Percentiles rank a stretch among this genome's conserved stretches.
These are phyloP conservation scores for Cercospora sp. DNA, from an alignment of 2,329 filamentous ascomycete species.

Conservation along the genomic window DNA sequence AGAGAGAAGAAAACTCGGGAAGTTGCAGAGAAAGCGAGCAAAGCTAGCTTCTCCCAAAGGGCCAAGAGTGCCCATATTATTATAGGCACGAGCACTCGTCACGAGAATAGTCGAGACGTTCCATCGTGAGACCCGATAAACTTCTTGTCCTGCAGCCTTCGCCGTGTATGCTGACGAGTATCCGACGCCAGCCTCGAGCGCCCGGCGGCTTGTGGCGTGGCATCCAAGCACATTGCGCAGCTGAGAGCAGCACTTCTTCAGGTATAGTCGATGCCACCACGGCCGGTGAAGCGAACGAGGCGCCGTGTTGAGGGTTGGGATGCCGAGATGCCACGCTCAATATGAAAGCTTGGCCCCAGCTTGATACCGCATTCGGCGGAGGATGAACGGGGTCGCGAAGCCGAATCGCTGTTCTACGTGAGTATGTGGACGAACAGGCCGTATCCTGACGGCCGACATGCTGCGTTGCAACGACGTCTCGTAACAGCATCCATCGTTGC, in stretches of 20 bases:
- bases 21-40: neutral
- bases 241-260: neutral
- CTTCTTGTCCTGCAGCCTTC: slow-evolving; percentile 1
- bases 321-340: slow-evolving; percentile 3
- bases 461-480: neutral
- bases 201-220: slow-evolving; percentile 5
- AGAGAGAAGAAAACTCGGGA: neutral
- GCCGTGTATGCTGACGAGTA: slow-evolving; percentile 1
- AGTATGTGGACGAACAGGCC: neutral
- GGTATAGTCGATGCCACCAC: slow-evolving; percentile 6
- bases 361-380: neutral
- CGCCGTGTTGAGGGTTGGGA: neutral
- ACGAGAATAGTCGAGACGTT: neutral
- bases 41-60: neutral
- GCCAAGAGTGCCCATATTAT: slow-evolving; percentile 6
- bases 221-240: slow-evolving; percentile 6
- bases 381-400: neutral
- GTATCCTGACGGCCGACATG: neutral
- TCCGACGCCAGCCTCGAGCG: neutral
- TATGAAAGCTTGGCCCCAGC: slow-evolving; percentile 3
- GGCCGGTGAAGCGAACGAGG: slow-evolving; percentile 4
- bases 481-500: neutral
- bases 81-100: neutral
- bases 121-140: neutral
- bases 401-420: neutral